Percentiles rank a stretch among this genome's conserved stretches.
phyloP scores from a whole-genome alignment of 768 basidiomycete species.

The Suillus plorans region DNA sequence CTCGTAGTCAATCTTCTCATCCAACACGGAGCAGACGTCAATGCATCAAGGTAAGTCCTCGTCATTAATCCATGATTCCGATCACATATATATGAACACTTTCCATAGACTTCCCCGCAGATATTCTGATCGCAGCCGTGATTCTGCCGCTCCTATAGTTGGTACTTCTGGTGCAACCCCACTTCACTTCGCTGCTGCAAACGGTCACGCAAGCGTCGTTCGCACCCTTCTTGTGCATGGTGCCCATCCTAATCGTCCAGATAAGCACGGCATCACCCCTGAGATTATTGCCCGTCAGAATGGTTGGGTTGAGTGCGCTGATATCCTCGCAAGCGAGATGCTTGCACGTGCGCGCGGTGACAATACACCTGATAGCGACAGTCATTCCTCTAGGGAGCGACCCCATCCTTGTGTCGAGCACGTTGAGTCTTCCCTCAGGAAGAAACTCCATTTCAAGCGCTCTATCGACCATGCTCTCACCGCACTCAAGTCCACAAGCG shows the following conservation, averaged over 20 bases:
- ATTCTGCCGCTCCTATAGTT: slow-evolving; percentile 67
- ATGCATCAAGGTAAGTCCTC: slow-evolving; percentile 76
- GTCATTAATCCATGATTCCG: not conserved
- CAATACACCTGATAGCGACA: slow-evolving; percentile 22
- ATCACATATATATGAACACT: slow-evolving; percentile 11
- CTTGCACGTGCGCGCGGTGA: slow-evolving; percentile 56
- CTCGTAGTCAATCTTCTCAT: slow-evolving; percentile 86
- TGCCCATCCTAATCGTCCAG: slow-evolving; percentile 75
- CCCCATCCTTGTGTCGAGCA: slow-evolving; percentile 30
- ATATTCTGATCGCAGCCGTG: slow-evolving; percentile 70
- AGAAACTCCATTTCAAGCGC: slow-evolving; percentile 68
- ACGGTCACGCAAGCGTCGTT: slow-evolving; percentile 81
- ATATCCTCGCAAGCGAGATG: slow-evolving; percentile 62
- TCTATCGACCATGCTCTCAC: slow-evolving; percentile 76
- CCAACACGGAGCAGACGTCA: slow-evolving; percentile 96
- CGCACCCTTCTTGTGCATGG: slow-evolving; percentile 81
- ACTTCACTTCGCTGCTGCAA: slow-evolving; percentile 95
- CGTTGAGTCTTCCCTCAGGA: slow-evolving; percentile 33
- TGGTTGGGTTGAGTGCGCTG: slow-evolving; percentile 77
- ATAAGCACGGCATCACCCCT: slow-evolving; percentile 92
- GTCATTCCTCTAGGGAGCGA: slow-evolving; percentile 15
- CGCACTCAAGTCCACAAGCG: slow-evolving; percentile 38
- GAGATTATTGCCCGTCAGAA: slow-evolving; percentile 80
- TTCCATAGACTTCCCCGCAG: slow-evolving; percentile 62
- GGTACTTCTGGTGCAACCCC: slow-evolving; percentile 90